These are phyloP conservation scores for Mycena alexandri DNA, from an alignment of 768 basidiomycete genomes.

Conservation along the genomic window DNA sequence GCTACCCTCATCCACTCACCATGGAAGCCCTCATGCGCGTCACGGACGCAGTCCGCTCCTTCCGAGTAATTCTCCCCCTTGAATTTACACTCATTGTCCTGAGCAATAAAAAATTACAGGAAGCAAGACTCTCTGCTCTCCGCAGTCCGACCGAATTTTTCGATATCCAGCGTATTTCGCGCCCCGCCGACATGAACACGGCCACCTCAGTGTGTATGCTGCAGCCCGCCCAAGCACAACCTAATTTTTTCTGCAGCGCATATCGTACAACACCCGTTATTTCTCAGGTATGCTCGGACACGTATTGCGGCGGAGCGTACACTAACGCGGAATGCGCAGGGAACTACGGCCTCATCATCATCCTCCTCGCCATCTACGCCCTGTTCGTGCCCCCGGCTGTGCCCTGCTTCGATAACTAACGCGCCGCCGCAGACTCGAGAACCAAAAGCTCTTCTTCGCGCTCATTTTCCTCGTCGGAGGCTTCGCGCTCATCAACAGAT, in stretches of 20 bases:
- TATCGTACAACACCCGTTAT: constrained; percentile 95
- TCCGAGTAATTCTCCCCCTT: constrained; percentile 65
- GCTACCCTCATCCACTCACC: constrained; percentile 34
- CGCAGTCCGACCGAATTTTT: constrained; percentile 85
- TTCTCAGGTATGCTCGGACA: constrained; percentile 70
- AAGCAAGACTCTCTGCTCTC: constrained; percentile 82
- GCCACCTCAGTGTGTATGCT: constrained; percentile 75
- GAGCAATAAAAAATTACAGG: constrained; percentile 55
- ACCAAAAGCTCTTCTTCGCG: constrained; percentile 84
- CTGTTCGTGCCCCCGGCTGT: constrained; percentile 63
- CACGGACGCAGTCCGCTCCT: constrained; percentile 75
- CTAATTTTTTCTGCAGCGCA: constrained; percentile 66
- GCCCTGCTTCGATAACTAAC: not conserved
- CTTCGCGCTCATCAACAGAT: constrained; percentile 89
- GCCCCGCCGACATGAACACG: constrained; percentile 84
- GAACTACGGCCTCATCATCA: constrained; percentile 89
- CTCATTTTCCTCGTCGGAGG: constrained; percentile 92
- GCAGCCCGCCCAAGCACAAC: not conserved
- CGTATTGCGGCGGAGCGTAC: constrained; percentile 1
- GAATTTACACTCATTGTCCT: not conserved
- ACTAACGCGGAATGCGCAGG: constrained; percentile 56
- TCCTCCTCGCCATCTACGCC: constrained; percentile 86
- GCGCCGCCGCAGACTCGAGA: constrained; percentile 72
- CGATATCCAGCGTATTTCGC: constrained; percentile 85
- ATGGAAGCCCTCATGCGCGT: constrained; percentile 80